phyloP scores from a whole-genome alignment of 1,284 basidiomycete genomes.

The Bondarzewia mesenterica region DNA sequence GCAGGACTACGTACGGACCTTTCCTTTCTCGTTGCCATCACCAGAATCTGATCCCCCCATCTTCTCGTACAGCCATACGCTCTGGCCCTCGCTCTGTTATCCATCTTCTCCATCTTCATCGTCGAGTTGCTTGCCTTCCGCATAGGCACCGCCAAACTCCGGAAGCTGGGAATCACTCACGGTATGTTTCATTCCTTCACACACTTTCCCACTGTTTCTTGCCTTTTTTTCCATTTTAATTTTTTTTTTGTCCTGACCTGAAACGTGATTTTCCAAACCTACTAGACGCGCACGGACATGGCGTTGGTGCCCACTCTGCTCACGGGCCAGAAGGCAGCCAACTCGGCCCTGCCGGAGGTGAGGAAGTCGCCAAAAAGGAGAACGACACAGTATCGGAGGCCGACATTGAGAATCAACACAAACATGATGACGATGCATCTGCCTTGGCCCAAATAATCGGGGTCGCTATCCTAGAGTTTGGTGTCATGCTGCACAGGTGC shows the following conservation, averaged over 20 bases:
- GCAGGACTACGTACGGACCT: conserved; percentile 64
- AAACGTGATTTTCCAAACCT: not conserved
- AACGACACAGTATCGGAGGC: conserved; percentile 10
- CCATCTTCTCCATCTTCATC: conserved; percentile 80
- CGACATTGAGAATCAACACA: conserved; percentile 11
- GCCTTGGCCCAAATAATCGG: conserved; percentile 77
- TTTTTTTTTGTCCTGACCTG: not conserved
- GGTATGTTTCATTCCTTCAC: conserved; percentile 28
- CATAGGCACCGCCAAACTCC: conserved; percentile 62
- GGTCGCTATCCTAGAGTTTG: conserved; percentile 84
- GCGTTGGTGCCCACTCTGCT: conserved; percentile 53
- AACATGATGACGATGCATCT: conserved; percentile 24
- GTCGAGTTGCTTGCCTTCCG: conserved; percentile 82
- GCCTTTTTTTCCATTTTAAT: conserved; percentile 1
- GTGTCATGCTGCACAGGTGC: conserved; percentile 80
- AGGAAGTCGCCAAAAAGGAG: not conserved
- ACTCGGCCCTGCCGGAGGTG: not conserved
- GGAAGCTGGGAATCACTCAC: conserved; percentile 42
- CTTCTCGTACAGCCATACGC: conserved; percentile 56
- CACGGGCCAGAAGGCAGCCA: conserved; percentile 53
- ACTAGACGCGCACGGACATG: conserved; percentile 62
- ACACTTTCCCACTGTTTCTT: not conserved
- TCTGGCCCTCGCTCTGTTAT: conserved; percentile 70
- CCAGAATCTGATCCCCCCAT: not conserved
- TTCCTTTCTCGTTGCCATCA: not conserved